Base-by-base conservation (phyloP, 768 basidiomycete species). In the Leccinum truebloodii region DNA sequence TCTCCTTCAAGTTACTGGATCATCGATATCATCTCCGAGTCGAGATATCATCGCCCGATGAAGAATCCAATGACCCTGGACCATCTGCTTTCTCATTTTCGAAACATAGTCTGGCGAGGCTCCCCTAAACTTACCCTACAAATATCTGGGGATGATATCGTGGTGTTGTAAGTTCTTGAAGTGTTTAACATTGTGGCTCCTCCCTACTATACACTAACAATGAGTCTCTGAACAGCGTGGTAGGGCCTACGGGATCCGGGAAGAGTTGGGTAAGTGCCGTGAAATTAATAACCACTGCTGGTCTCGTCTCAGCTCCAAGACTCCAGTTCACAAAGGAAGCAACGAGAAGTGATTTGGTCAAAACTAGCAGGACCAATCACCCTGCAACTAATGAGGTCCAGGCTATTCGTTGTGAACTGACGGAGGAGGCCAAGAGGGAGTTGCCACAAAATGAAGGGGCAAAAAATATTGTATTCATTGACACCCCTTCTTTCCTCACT, bases 401-500 rank as follows among this genome's bases (percentile, higher is more conserved):
- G 39, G 69, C 67, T 4, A 56, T 66, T 13, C 59, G 51, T 54
- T 66, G 67, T 13, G 60, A 62, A 8, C 35, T 66, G 10, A 57
- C 28, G 6, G 67, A 64, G 4, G 60, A 61, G 28, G 59, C 59
- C 10, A 61, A 39, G 58, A 24, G 0, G 8, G 57, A 51, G 5
- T 10, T 35, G 7, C 20, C 28, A 16, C 20, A 49, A 4, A 59
- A 46, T 20, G 44, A 57, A 3, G 62, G 61, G 1, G 6, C 62
- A 18, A 55, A 55, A 32, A 54, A 50, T 13, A 57, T 69, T 18
- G 63, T 71, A 16, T 65, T 70, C 24, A 46, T 69, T 18, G 69
- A 70, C 39, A 69, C 65, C 0, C 69, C 69, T 20, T 70, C 68
- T 1, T 70, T 69, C 34, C 54, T 58, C 49, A 68, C 67, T 2